These are phyloP conservation scores for Oryza glaberrima DNA, from an alignment of 176 grass and related monocot species.

Conservation along the genomic window DNA sequence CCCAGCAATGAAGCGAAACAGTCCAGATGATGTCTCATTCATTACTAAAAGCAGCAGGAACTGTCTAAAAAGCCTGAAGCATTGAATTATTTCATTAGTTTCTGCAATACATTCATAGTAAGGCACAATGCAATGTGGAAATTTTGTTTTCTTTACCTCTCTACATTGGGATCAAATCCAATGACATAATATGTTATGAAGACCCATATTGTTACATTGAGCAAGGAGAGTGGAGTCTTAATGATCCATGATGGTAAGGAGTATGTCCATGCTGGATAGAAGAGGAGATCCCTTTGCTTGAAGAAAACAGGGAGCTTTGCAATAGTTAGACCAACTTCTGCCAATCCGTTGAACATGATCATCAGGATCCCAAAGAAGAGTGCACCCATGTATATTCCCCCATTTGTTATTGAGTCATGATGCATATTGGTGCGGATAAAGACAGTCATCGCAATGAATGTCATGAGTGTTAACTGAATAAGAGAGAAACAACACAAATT, in stretches of 20 bases:
- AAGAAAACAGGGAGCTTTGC: constrained; percentile 85
- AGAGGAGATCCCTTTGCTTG: constrained; percentile 87
- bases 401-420: constrained; percentile 32
- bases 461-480: constrained; percentile 55
- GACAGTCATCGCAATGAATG: constrained; percentile 69
- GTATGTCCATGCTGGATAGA: constrained; percentile 84
- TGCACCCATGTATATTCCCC: constrained; percentile 72
- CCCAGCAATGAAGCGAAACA: constrained; percentile 70
- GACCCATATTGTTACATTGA: constrained; percentile 80
- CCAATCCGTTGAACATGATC: constrained; percentile 82
- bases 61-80: constrained; percentile 72
- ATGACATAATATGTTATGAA: constrained; percentile 82
- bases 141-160: constrained; percentile 49
- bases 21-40: constrained; percentile 66
- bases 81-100: constrained; percentile 21
- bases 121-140: background rate
- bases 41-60: constrained; percentile 64
- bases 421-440: constrained; percentile 79
- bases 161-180: constrained; percentile 76
- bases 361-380: constrained; percentile 66
- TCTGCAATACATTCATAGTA: background rate
- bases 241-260: constrained; percentile 76
- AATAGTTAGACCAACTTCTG: constrained; percentile 73
- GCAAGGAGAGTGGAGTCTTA: constrained; percentile 61
- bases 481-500: constrained; percentile 1